phyloP scores from a whole-genome alignment of 805 yeast genomes.

The Spathaspora arborariae region DNA sequence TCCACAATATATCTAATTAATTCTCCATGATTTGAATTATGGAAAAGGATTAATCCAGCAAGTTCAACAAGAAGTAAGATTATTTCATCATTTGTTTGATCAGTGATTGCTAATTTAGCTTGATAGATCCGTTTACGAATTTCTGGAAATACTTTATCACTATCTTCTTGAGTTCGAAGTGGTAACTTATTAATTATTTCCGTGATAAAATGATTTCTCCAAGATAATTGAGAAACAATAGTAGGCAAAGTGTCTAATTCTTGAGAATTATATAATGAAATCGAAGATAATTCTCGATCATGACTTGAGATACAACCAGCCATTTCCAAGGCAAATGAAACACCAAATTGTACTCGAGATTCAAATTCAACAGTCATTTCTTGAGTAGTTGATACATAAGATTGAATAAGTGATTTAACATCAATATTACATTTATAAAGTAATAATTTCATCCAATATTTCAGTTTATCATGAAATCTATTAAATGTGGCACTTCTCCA shows the following conservation, averaged over 20 bases:
- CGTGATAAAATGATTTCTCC: conserved; percentile 49
- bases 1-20: conserved; percentile 50
- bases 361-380: conserved; percentile 15
- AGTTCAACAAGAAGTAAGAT: conserved; percentile 43
- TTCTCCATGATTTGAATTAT: conserved; percentile 41
- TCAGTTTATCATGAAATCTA: conserved; percentile 54
- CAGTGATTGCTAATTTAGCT: conserved; percentile 8
- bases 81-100: conserved; percentile 21
- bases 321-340: conserved; percentile 86
- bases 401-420: conserved; percentile 72
- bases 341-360: conserved; percentile 61
- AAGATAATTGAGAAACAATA: conserved; percentile 71
- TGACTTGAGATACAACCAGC: conserved; percentile 68
- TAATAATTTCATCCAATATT: conserved; percentile 61
- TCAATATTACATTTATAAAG: conserved; percentile 64
- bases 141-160: conserved; percentile 23
- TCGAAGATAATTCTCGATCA: conserved; percentile 61
- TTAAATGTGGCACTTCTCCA: conserved; percentile 73
- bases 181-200: conserved; percentile 25
- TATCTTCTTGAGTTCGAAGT: conserved; percentile 16
- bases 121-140: conserved; percentile 23
- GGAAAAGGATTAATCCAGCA: conserved; percentile 34
- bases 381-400: conserved; percentile 56
- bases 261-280: conserved; percentile 30
- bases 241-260: conserved; percentile 62